Evolutionary conservation across 2,329 filamentous ascomycete species (phyloP).

Genomic region (Botrytis galanthina): DNA sequence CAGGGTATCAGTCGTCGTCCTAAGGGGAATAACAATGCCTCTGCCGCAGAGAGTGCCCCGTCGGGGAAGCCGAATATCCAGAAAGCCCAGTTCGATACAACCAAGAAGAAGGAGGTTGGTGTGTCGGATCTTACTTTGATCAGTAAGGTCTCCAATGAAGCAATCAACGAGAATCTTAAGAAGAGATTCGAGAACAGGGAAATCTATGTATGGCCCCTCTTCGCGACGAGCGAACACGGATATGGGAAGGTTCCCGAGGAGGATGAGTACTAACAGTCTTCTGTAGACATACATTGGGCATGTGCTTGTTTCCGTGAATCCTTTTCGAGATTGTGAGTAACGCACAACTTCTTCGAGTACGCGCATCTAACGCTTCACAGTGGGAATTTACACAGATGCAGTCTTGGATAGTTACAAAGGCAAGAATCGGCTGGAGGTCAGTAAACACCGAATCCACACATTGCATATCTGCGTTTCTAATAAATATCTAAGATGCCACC

Average conservation of each 20-base stretch:
- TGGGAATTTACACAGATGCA: slow-evolving; percentile 95
- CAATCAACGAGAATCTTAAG: slow-evolving; percentile 98
- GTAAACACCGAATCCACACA: slow-evolving; percentile 20
- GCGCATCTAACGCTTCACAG: slow-evolving; percentile 45
- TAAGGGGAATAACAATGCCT: slow-evolving; percentile 38
- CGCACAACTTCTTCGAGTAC: not conserved
- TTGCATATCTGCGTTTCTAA: not conserved
- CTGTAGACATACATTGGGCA: slow-evolving; percentile 91
- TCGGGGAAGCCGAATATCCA: slow-evolving; percentile 64
- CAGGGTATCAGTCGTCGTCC: slow-evolving; percentile 40
- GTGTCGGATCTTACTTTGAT: slow-evolving; percentile 96
- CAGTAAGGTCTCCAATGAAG: slow-evolving; percentile 98
- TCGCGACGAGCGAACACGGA: slow-evolving; percentile 4
- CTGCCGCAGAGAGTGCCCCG: slow-evolving; percentile 29
- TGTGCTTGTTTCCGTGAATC: slow-evolving; percentile 98
- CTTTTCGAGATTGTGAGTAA: slow-evolving; percentile 77
- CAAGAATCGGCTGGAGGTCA: slow-evolving; percentile 87
- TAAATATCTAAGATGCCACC: slow-evolving; percentile 61
- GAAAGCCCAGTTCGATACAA: slow-evolving; percentile 93
- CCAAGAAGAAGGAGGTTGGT: slow-evolving; percentile 99
- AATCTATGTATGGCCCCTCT: slow-evolving; percentile 67
- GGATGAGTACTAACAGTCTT: slow-evolving; percentile 21
- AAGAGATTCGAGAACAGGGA: slow-evolving; percentile 96
- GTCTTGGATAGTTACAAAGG: slow-evolving; percentile 93
- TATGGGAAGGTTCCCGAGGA: not conserved